phyloP scores from a whole-genome alignment of 495 filamentous ascomycete genomes.

The Penicillium flavigenum region DNA sequence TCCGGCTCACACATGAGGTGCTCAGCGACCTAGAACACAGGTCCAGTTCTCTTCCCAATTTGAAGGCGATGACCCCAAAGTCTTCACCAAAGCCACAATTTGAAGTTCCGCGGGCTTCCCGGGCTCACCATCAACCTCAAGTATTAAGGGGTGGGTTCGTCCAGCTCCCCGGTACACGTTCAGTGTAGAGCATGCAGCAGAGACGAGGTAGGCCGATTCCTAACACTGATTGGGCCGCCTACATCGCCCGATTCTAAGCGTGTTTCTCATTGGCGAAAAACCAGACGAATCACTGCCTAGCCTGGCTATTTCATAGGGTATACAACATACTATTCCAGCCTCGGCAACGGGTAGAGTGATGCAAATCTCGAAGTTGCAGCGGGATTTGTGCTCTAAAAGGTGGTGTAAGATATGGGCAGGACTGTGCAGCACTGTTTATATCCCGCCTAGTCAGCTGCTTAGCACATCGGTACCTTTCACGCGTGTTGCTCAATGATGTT shows the following conservation, averaged over 20 bases:
- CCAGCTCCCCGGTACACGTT: slow-evolving; percentile 35
- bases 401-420: no score
- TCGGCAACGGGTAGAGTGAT: slow-evolving; percentile 22
- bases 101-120: no score
- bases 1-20: background rate
- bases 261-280: slow-evolving; percentile 53
- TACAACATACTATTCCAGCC: slow-evolving; percentile 36
- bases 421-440: no score
- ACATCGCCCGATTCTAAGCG: slow-evolving; percentile 34
- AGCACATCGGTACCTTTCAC: no score
- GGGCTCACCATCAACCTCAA: no score
- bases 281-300: slow-evolving; percentile 49
- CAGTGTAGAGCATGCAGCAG: slow-evolving; percentile 37
- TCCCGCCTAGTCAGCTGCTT: no score
- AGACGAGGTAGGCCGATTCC: slow-evolving; percentile 44
- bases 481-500: background rate
- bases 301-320: slow-evolving; percentile 47
- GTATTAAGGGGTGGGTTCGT: slow-evolving; percentile 25
- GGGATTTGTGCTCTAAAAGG: no score
- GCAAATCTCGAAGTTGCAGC: no score
- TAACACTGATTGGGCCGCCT: slow-evolving; percentile 41
- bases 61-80: no score
- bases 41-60: slow-evolving; percentile 7
- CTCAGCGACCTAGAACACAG: slow-evolving; percentile 39
- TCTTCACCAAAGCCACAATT: background rate